A percentile compares a stretch with the other conserved stretches of the same genome.
These are phyloP conservation scores for Rosa lucieae DNA, from an alignment of 306 rosid species.

Conservation along the genomic window DNA sequence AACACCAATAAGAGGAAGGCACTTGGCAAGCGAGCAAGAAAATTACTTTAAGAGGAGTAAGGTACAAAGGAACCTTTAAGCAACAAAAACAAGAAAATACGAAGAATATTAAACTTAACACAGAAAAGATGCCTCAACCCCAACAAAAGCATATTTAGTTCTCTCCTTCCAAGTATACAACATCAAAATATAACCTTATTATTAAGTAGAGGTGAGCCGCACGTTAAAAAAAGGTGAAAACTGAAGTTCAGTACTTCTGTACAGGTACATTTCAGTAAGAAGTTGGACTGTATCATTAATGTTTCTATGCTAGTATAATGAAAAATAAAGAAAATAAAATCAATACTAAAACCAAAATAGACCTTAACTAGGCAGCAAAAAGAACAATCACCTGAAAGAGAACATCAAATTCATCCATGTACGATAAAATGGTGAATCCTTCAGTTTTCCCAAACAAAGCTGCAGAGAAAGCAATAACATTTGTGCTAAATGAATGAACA, in stretches of 20 bases:
- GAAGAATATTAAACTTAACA: background rate
- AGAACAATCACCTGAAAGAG: slow-evolving; percentile 55
- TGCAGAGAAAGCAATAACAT: slow-evolving; percentile 50
- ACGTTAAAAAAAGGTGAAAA: background rate
- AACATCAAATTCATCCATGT: slow-evolving; percentile 71
- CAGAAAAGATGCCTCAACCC: background rate
- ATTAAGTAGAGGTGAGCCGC: background rate
- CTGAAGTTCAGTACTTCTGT: background rate
- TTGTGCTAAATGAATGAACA: slow-evolving; percentile 64
- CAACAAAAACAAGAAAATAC: background rate
- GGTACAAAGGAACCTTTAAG: background rate
- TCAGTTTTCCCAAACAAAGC: slow-evolving; percentile 46
- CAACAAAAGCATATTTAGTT: background rate
- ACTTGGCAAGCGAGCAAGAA: background rate
- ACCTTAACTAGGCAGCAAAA: slow-evolving; percentile 20
- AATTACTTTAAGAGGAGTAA: background rate
- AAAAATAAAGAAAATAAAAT: background rate
- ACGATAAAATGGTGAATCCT: slow-evolving; percentile 66
- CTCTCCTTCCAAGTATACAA: background rate
- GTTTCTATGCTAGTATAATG: background rate
- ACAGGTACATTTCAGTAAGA: background rate
- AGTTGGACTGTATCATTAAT: background rate
- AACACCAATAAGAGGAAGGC: background rate
- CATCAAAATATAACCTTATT: background rate
- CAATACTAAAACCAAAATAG: slow-evolving; percentile 14